Conservation (phyloP, 31 red algal species). For the Odonthalia washingtoniensis region DNA sequence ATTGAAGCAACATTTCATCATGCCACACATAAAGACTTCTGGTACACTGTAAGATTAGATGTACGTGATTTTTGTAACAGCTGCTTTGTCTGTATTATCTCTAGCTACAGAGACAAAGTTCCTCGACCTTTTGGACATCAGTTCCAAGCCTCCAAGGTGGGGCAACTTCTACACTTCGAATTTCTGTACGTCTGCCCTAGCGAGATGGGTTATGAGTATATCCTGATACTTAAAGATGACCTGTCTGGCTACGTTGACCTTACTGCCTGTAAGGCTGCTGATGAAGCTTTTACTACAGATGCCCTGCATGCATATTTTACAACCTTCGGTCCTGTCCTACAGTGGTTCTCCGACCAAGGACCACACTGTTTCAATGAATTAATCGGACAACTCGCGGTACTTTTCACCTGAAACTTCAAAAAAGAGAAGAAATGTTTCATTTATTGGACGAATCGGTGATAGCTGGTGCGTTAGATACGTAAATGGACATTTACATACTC, state of each 20-base stretch:
- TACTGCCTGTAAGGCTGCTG: neutral
- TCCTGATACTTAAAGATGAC: conserved; percentile 49
- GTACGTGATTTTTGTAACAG: conserved; percentile 26
- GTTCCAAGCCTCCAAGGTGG: neutral
- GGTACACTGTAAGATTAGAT: conserved; percentile 39
- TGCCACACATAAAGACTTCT: neutral
- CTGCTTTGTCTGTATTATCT: conserved; percentile 35
- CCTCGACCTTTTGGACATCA: conserved; percentile 10
- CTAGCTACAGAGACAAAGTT: conserved; percentile 12
- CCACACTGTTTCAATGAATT: conserved; percentile 38
- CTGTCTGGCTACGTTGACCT: conserved; percentile 32
- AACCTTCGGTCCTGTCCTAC: conserved; percentile 30
- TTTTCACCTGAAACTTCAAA: too few species aligned
- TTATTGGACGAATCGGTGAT: too few species aligned
- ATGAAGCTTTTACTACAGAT: neutral
- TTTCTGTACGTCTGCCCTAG: conserved; percentile 15
- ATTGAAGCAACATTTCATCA: conserved; percentile 2
- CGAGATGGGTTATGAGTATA: neutral
- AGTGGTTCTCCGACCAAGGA: conserved; percentile 58
- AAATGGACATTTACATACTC: too few species aligned
- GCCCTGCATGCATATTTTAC: conserved; percentile 36
- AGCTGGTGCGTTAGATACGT: too few species aligned
- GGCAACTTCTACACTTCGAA: conserved; percentile 36
- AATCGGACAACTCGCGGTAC: conserved; percentile 24
- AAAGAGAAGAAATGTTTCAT: too few species aligned